Conservation (phyloP, 2,329 filamentous ascomycete species). For the Colletotrichum neosansevieriae region DNA sequence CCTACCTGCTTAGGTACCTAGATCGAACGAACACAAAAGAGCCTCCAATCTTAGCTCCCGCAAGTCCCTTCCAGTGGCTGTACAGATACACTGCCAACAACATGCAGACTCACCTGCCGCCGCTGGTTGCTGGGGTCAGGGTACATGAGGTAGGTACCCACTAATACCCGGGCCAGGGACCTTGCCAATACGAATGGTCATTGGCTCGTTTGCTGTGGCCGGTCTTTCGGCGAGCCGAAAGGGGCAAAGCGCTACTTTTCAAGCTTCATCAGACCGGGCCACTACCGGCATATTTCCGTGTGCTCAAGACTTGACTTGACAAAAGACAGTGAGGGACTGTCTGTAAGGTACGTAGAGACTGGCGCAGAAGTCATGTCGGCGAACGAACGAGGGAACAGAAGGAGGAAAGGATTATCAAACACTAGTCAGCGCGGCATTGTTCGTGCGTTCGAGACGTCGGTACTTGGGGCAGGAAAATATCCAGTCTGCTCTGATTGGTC, state of each 20-base stretch:
- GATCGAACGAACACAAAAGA: constrained; percentile 14
- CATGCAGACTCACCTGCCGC: constrained; percentile 4
- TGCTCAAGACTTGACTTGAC: no score
- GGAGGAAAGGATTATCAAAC: no score
- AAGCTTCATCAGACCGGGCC: background rate
- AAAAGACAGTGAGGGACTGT: no score
- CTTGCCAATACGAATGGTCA: background rate
- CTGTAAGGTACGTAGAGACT: no score
- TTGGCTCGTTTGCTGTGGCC: background rate
- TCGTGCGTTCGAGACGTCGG: no score
- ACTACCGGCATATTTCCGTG: no score
- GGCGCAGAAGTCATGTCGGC: no score
- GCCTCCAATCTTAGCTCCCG: constrained; percentile 39
- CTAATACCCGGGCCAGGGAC: background rate
- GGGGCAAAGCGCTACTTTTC: background rate
- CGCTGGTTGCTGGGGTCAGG: background rate
- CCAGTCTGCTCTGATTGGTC: no score
- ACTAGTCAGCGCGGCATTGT: no score
- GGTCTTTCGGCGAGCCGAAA: constrained; percentile 3
- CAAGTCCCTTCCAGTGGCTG: background rate
- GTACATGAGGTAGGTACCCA: background rate
- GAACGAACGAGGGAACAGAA: no score
- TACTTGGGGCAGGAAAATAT: no score
- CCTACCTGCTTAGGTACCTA: background rate
- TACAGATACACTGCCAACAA: constrained; percentile 1